A percentile compares a stretch with the other conserved stretches of the same genome.
phyloP scores from a whole-genome alignment of 768 basidiomycete genomes.

The Tylopilus balloui region DNA sequence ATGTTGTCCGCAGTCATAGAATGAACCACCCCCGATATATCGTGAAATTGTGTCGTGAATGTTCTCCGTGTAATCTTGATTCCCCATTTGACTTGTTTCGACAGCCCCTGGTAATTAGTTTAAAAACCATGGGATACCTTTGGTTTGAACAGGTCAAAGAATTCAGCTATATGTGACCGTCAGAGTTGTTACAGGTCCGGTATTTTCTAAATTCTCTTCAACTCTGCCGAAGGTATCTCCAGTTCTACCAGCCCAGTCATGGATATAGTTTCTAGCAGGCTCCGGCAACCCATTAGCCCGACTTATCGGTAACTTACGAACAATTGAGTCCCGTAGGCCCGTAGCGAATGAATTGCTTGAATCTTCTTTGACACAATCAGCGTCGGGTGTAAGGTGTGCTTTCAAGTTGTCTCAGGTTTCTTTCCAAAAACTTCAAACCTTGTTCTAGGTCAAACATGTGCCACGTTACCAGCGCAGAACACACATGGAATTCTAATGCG shows the following conservation, averaged over 20 bases:
- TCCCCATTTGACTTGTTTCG: conserved; percentile 6
- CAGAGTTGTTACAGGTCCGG: background rate
- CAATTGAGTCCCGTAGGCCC: conserved; percentile 11
- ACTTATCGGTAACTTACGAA: conserved; percentile 12
- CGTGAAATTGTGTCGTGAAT: conserved; percentile 9
- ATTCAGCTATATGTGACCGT: background rate
- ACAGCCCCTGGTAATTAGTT: conserved; percentile 14
- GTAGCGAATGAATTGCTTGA: conserved; percentile 28
- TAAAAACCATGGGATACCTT: background rate
- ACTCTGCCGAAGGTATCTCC: background rate
- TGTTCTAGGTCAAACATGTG: conserved; percentile 10
- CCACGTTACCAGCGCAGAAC: conserved; percentile 3
- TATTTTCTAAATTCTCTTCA: background rate
- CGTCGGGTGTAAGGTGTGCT: conserved; percentile 27
- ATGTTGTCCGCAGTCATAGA: conserved; percentile 17
- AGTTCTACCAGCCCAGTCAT: background rate
- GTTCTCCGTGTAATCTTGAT: conserved; percentile 10
- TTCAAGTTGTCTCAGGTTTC: background rate
- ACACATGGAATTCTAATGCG: background rate
- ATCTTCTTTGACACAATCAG: conserved; percentile 2
- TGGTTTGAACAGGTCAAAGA: background rate
- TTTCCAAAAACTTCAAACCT: conserved; percentile 17
- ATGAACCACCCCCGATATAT: conserved; percentile 15
- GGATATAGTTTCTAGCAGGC: background rate
- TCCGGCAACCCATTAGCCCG: conserved; percentile 7